Conservation (phyloP, 768 basidiomycete genomes). For the Kwoniella dejecticola region DNA sequence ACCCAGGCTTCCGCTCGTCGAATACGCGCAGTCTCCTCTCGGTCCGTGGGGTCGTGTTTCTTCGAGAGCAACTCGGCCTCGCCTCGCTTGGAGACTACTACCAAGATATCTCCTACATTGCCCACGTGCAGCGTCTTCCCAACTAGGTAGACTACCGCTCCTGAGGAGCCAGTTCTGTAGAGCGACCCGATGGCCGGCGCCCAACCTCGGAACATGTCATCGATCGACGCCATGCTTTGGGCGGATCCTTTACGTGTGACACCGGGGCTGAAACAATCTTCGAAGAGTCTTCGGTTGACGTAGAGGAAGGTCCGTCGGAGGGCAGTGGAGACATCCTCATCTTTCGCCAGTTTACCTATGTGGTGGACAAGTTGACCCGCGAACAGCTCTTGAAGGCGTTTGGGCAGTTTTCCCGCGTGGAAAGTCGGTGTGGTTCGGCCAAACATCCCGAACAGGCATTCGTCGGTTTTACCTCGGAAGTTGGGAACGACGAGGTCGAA, state of each 20-base stretch:
- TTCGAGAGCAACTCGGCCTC: constrained; percentile 72
- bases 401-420: constrained; percentile 63
- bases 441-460: constrained; percentile 96
- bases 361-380: constrained; percentile 65
- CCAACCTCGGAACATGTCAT: constrained; percentile 36
- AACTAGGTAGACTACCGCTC: constrained; percentile 80
- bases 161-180: constrained; percentile 73
- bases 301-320: constrained; percentile 82
- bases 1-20: constrained; percentile 92
- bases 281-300: constrained; percentile 79
- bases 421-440: constrained; percentile 67
- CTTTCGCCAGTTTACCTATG: constrained; percentile 60
- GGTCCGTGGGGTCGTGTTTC: constrained; percentile 87
- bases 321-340: constrained; percentile 62
- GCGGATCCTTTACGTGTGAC: constrained; percentile 71
- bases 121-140: constrained; percentile 81
- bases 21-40: constrained; percentile 80
- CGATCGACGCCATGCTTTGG: constrained; percentile 59
- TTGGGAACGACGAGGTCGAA: constrained; percentile 88
- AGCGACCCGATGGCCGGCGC: constrained; percentile 54
- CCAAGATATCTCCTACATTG: constrained; percentile 84
- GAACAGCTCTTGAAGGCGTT: constrained; percentile 82
- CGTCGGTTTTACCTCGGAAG: constrained; percentile 72
- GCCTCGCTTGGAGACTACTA: constrained; percentile 76
- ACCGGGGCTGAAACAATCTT: constrained; percentile 60